Percentiles rank a stretch among this genome's conserved stretches.
These are phyloP conservation scores for Blastocystis sp. DNA, from an alignment of 352 stramenopile genomes.

Conservation along the genomic window DNA sequence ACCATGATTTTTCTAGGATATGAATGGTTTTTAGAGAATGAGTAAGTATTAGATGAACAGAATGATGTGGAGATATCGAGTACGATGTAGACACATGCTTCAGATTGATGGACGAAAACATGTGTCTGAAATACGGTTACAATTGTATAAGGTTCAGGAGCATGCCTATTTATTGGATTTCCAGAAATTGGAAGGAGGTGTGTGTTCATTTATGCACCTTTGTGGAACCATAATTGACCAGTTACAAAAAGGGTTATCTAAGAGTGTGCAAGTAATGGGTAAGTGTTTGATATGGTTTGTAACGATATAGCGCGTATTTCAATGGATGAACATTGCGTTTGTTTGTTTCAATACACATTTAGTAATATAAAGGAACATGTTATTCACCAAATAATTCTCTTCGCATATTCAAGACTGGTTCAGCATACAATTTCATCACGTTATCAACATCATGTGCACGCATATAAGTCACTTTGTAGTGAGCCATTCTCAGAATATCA, in stretches of 20 bases:
- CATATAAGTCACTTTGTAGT: background rate
- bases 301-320: background rate
- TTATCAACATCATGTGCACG: background rate
- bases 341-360: background rate
- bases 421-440: background rate
- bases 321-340: background rate
- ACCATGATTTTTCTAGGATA: constrained; percentile 88
- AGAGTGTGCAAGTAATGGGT: background rate
- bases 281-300: background rate
- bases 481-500: background rate
- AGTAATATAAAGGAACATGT: background rate
- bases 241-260: constrained; percentile 68
- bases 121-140: constrained; percentile 64
- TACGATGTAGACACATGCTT: constrained; percentile 10
- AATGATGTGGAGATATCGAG: constrained; percentile 41
- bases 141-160: constrained; percentile 78
- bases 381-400: constrained; percentile 1
- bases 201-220: constrained; percentile 97
- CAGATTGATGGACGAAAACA: background rate
- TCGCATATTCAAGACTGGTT: background rate
- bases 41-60: background rate
- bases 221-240: constrained; percentile 97
- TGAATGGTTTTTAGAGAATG: constrained; percentile 81
- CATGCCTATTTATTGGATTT: constrained; percentile 99
- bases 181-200: constrained; percentile 85